Evolutionary conservation across 192 early-diverging fungal species (phyloP).

Genomic region (Coemansia sp.): DNA sequence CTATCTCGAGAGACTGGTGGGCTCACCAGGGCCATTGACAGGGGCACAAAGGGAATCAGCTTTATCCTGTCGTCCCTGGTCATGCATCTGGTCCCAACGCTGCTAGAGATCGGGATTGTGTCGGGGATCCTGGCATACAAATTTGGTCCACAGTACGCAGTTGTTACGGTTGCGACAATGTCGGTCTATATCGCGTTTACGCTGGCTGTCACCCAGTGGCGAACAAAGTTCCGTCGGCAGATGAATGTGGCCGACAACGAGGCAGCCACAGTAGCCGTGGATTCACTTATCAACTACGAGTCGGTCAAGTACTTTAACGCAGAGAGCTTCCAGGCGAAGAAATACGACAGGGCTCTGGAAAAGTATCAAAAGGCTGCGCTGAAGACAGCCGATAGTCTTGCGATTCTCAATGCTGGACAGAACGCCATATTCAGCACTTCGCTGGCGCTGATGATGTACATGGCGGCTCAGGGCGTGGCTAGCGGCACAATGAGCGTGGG

Average conservation of each 20-base stretch:
- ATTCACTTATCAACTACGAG: slow-evolving; percentile 97
- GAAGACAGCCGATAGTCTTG: slow-evolving; percentile 83
- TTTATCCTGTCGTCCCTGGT: slow-evolving; percentile 93
- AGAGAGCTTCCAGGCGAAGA: slow-evolving; percentile 84
- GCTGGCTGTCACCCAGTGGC: slow-evolving; percentile 87
- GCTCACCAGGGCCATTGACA: slow-evolving; percentile 93
- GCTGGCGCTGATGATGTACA: slow-evolving; percentile 93
- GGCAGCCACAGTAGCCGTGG: slow-evolving; percentile 90
- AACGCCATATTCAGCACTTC: slow-evolving; percentile 91
- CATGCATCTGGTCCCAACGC: slow-evolving; percentile 93
- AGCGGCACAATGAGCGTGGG: slow-evolving; percentile 85
- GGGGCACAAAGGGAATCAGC: slow-evolving; percentile 94
- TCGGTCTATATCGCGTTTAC: slow-evolving; percentile 83
- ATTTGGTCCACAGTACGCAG: slow-evolving; percentile 63
- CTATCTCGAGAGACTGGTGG: slow-evolving; percentile 94
- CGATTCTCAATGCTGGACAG: slow-evolving; percentile 94
- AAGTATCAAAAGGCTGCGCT: slow-evolving; percentile 96
- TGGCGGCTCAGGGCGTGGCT: slow-evolving; percentile 87
- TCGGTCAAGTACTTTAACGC: slow-evolving; percentile 97
- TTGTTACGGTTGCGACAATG: slow-evolving; percentile 68
- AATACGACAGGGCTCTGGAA: slow-evolving; percentile 83
- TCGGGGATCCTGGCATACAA: slow-evolving; percentile 77
- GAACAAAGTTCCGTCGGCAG: slow-evolving; percentile 76
- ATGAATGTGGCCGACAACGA: slow-evolving; percentile 97
- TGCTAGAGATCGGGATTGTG: slow-evolving; percentile 93